Evolutionary conservation across 768 basidiomycete species (phyloP), one percentile per base, ranked within the genome.

Genomic region (Pulveroboletus sp.): DNA sequence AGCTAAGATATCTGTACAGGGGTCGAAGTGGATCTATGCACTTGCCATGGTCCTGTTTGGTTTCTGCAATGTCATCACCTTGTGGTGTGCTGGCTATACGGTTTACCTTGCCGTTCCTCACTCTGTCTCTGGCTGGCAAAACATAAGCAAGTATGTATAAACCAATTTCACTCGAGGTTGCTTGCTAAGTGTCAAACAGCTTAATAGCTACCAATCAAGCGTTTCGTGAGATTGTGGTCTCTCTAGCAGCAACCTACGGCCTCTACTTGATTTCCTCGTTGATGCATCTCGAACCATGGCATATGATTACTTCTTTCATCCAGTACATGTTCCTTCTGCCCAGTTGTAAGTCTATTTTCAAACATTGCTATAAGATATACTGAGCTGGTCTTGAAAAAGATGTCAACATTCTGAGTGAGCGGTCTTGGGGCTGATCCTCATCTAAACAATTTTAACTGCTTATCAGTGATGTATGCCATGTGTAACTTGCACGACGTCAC

Each of bases 251-350:
- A 60, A 84, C 92, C 50, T 86, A 88, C 71, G 78, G 86, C 66
- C 76, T 93, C 55, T 98, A 92, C 76, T 77, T 96, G 62, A 69
- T 95, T 61, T 79, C 85, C 51, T 91, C 88, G 8, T 71, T 95
- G 67, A 82, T 98, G 71, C 90, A 94, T 59, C 69, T 92, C 33
- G 94, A 98, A 65, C 94, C 93, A 0, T 95, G 93, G 92, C 94
- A 97, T 76, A 88, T 97, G 82, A 79, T 97, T 69, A 95, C 94
- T 11, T 90, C 85, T 49, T 93, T 94, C 76, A 62, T 83, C 41
- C 89, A 94, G 67, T 98, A 95, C 70, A 78, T 96, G 77, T 89
- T 96, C 76, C 78, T 93, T 57, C 76, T 93, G 35, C 92, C 92
- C 47, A 78, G 77, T 54, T 83, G 81, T 82, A 53, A 70, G 80